A percentile compares a stretch with the other conserved stretches of the same genome.
Evolutionary conservation across 2,329 filamentous ascomycete genomes (phyloP).

Genomic region (Drechslerella dactyloides): DNA sequence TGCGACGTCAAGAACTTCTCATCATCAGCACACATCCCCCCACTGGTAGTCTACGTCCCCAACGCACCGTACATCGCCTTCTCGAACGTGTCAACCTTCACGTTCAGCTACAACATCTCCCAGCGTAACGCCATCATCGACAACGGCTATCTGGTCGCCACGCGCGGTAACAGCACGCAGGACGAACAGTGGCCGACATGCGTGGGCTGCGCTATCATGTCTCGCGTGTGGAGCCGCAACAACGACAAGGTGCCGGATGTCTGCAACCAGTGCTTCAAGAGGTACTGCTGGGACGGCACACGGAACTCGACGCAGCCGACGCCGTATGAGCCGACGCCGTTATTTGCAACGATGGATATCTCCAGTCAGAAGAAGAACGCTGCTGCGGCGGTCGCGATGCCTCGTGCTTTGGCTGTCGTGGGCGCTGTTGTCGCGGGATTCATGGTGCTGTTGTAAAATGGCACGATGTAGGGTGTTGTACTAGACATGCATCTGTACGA

Average conservation of each 20-base stretch:
- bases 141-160: conserved; percentile 85
- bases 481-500: too few relatives aligned
- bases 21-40: conserved; percentile 58
- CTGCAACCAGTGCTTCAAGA: conserved; percentile 76
- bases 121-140: conserved; percentile 80
- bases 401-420: too few relatives aligned
- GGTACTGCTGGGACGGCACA: conserved; percentile 95
- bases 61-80: conserved; percentile 78
- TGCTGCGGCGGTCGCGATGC: not conserved
- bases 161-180: conserved; percentile 78
- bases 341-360: conserved; percentile 18
- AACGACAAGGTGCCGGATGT: conserved; percentile 68
- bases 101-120: conserved; percentile 67
- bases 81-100: conserved; percentile 82
- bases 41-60: conserved; percentile 85
- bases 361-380: not conserved
- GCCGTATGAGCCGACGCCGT: conserved; percentile 59
- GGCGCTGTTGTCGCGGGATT: not conserved
- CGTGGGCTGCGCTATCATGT: conserved; percentile 84
- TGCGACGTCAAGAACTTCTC: conserved; percentile 73
- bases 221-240: conserved; percentile 75
- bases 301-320: conserved; percentile 58
- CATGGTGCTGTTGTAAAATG: not conserved
- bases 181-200: conserved; percentile 80
- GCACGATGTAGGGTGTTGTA: not conserved